Base-by-base conservation (phyloP, 495 filamentous ascomycete species). In the Cercophora sp. region DNA sequence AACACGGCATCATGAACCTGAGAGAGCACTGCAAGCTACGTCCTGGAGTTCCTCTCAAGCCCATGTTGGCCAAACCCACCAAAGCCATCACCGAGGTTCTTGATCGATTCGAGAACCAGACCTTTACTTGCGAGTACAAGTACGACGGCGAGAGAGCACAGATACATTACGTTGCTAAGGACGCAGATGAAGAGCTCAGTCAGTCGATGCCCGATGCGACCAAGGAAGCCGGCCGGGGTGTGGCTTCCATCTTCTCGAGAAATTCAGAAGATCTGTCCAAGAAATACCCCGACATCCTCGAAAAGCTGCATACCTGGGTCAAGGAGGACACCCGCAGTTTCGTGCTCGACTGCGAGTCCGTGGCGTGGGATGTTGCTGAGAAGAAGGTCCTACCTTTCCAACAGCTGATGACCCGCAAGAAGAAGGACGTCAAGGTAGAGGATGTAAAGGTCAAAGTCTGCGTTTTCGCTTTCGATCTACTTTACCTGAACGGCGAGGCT, bases 61-160 rank as follows among this genome's bases (percentile, higher is more conserved):
- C 93, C 59, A 98, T 98, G 93, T 81, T 98, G 72, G 93, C 93
- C 5, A 97, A 96, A 59, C 94, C 93, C 1, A 98, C 94, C 0
- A 98, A 98, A 68, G 89, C 93, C n/a, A 97, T 98, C 58, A 94
- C 90, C 0, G 93, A 98, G 69, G 94, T 98, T 0, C 82, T 97
- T 1, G 93, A 98, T 70, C 87, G 94, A 13, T 98, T 98, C 59
- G 93, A 97, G 70, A 83, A 86, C 29, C 91, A 94, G 65, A 86
- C 86, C 5, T 98, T 97, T 58, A 97, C 93, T 13, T 98, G 94
- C 71, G 93, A 98, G 63, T 98, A 95, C 74, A 98, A 98, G 63
- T 98, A 98, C 60, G 93, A 98, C 59, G 93, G 93, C 23, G 93
- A 98, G 68, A 76, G 93, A 62, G 92, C 94, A 13, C 93, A 98